phyloP scores from a whole-genome alignment of 352 stramenopile species.

The Vaucheria bursata region DNA sequence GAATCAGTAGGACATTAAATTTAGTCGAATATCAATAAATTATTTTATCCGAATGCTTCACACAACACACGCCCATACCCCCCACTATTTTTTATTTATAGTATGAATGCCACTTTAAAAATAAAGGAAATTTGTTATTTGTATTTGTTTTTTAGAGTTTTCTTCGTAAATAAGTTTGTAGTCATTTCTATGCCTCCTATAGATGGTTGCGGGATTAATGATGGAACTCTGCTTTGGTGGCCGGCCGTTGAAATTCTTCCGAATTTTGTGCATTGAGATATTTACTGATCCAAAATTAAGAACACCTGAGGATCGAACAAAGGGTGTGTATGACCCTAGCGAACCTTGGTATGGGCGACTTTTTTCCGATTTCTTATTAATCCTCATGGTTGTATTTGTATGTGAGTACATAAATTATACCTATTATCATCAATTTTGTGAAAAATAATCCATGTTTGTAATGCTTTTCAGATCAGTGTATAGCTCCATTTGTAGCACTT shows the following conservation, averaged over 20 bases:
- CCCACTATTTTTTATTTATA: too few relatives aligned
- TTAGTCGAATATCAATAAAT: too few relatives aligned
- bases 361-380: conserved; percentile 34
- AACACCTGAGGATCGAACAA: conserved; percentile 17
- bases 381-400: conserved; percentile 33
- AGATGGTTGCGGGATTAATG: conserved; percentile 20
- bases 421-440: background rate
- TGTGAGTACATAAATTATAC: too few relatives aligned
- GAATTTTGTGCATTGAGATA: conserved; percentile 11
- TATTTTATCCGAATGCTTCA: too few relatives aligned
- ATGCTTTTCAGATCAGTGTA: conserved; percentile 14
- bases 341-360: conserved; percentile 41
- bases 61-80: too few relatives aligned
- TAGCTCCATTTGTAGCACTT: conserved; percentile 19
- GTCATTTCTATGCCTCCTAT: too few relatives aligned
- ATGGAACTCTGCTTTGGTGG: conserved; percentile 30
- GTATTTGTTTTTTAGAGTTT: too few relatives aligned
- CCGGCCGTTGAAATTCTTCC: conserved; percentile 30
- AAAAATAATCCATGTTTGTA: background rate
- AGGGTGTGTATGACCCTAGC: conserved; percentile 19
- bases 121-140: too few relatives aligned
- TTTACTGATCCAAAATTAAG: conserved; percentile 27
- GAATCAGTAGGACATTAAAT: too few relatives aligned
- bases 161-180: too few relatives aligned
- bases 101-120: too few relatives aligned